These are phyloP conservation scores for apple (Malus domestica) DNA, from an alignment of 306 rosid species.

Conservation along the genomic window ASM211411v1 NC_041799.1:32408501-32409000, in stretches of 20 bases:
- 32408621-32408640: slow-evolving; percentile 78
- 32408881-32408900: background rate
- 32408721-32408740: slow-evolving; percentile 30
- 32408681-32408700: slow-evolving; percentile 84
- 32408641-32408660: slow-evolving; percentile 82
- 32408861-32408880: background rate
- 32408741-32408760: background rate
- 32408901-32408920: background rate
- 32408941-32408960: background rate
- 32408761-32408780: background rate
- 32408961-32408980: background rate
- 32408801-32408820: background rate
- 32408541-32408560: slow-evolving; percentile 67
- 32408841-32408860: background rate
- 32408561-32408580: slow-evolving; percentile 87
- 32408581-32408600: slow-evolving; percentile 97
- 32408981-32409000: background rate
- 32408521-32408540: slow-evolving; percentile 64
- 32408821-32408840: background rate
- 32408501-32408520: slow-evolving; percentile 76
- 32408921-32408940: background rate
- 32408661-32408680: slow-evolving; percentile 87
- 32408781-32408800: background rate
- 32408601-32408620: slow-evolving; percentile 87
- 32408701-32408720: slow-evolving; percentile 98